Evolutionary conservation across 1,139 yeast genomes (phyloP), one percentile per base, ranked within the genome.

Genomic region (Diutina ranongensis): DNA sequence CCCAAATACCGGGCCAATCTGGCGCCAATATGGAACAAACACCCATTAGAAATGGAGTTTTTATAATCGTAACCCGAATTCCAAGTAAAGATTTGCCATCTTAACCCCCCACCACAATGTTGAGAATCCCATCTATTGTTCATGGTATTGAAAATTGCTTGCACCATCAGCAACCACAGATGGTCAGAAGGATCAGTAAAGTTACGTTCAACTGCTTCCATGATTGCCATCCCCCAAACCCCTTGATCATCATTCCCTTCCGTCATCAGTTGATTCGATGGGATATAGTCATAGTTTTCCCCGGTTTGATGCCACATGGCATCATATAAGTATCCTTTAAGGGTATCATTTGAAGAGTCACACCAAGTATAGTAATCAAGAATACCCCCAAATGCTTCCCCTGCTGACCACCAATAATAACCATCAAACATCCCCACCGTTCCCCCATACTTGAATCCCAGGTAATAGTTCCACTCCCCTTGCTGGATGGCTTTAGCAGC

Each of bases 71-170:
- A 89, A 53, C 97, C 97, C 9, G 88, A 73, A 61, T 89, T 89
- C 95, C 95, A 89, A 50, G 84, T 77, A 68, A 85, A 89, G 59
- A 89, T 89, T 66, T 89, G 97, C 97, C 97, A 89, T 65, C 97
- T 76, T 50, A 89, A 71, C 1, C 97, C 97, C 49, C 97, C 97
- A 46, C 73, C 75, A 64, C 97, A 89, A 47, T 72, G 57, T 2
- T 59, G 68, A 9, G 61, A 54, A 58, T 89, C 97, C 97, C 97
- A 89, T 62, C 97, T 75, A 35, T 75, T 64, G 36, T 85, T 76
- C 96, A 89, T 88, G 28, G 94, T 83, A 60, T 88, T 87, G 68
- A 84, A 89, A 19, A 86, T 83, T 4, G 89, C 89, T 60, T 83
- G 89, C 1, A 86, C 78, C 56, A 84, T 64, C 44, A 79, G 73